phyloP scores from a whole-genome alignment of 2,329 filamentous ascomycete genomes.

The Cladosporium sphaerospermum region DNA sequence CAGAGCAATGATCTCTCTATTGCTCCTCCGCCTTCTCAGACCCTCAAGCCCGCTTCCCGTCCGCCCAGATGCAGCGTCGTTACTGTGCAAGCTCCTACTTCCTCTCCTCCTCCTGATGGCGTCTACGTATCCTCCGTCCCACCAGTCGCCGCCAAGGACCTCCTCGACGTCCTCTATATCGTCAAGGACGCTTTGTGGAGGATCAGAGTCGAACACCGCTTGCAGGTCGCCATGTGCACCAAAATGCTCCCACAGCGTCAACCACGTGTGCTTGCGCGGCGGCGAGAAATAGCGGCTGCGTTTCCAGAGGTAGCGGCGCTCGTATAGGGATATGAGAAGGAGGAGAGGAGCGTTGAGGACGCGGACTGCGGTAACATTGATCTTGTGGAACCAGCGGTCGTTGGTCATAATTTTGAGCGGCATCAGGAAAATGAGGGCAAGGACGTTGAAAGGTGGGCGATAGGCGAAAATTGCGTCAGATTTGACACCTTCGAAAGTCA shows the following conservation, averaged over 20 bases:
- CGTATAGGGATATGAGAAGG: conserved; percentile 62
- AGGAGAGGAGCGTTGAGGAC: conserved; percentile 70
- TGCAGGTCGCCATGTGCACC: conserved; percentile 66
- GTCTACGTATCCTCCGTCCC: conserved; percentile 29
- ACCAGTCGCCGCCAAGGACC: conserved; percentile 37
- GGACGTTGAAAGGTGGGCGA: conserved; percentile 74
- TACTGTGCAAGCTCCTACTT: conserved; percentile 19
- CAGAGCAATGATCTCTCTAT: background rate
- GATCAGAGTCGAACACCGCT: conserved; percentile 65
- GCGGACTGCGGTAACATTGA: conserved; percentile 71
- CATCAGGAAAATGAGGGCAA: conserved; percentile 66
- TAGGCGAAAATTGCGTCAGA: conserved; percentile 78
- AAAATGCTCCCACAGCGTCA: conserved; percentile 60
- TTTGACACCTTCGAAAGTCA: conserved; percentile 82
- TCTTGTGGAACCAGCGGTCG: conserved; percentile 85
- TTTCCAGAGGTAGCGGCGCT: conserved; percentile 64
- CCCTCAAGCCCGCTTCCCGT: background rate
- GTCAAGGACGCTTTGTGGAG: conserved; percentile 50
- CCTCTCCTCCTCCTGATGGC: conserved; percentile 24
- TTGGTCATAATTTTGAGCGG: conserved; percentile 72
- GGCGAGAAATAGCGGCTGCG: conserved; percentile 29
- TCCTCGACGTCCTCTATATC: conserved; percentile 46
- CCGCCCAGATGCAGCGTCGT: background rate
- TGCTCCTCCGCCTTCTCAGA: conserved; percentile 1
- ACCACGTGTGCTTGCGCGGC: conserved; percentile 36